These are phyloP conservation scores for Globisporangium yorkense DNA, from an alignment of 352 stramenopile species.

Conservation along the genomic window DNA sequence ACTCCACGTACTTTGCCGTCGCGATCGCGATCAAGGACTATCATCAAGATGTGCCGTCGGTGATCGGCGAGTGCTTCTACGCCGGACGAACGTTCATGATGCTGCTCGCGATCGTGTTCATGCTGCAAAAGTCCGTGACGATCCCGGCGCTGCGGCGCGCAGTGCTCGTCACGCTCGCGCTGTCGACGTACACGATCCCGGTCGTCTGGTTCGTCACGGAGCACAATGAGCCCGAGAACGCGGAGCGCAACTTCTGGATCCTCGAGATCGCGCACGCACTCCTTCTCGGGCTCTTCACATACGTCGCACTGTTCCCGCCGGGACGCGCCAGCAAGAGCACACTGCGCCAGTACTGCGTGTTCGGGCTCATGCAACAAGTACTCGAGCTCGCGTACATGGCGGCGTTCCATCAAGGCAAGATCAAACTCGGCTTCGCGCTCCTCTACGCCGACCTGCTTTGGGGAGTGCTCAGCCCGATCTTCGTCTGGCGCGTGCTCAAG, in stretches of 20 bases:
- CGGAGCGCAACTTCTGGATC: constrained; percentile 8
- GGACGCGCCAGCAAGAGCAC: constrained; percentile 8
- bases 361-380: constrained; percentile 1
- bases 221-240: constrained; percentile 1
- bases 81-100: constrained; percentile 29
- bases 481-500: constrained; percentile 73
- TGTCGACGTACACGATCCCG: constrained; percentile 25
- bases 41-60: constrained; percentile 1
- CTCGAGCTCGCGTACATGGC: constrained; percentile 15
- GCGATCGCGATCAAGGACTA: constrained; percentile 11
- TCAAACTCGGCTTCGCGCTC: constrained; percentile 13
- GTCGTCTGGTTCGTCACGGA: constrained; percentile 10
- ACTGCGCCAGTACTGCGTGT: constrained; percentile 24
- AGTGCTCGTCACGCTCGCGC: constrained; percentile 23
- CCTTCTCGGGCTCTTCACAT: constrained; percentile 8
- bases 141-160: constrained; percentile 24
- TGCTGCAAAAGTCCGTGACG: constrained; percentile 40
- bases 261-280: constrained; percentile 7
- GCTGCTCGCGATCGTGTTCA: constrained; percentile 32
- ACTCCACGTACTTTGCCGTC: constrained; percentile 8
- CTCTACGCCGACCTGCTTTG: constrained; percentile 23
- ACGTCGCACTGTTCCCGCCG: constrained; percentile 1
- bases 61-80: constrained; percentile 20
- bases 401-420: constrained; percentile 13
- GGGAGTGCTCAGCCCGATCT: constrained; percentile 21